Base-by-base conservation (phyloP, 192 early-diverging fungal genomes). In the Phlyctochytrium arcticum region DNA sequence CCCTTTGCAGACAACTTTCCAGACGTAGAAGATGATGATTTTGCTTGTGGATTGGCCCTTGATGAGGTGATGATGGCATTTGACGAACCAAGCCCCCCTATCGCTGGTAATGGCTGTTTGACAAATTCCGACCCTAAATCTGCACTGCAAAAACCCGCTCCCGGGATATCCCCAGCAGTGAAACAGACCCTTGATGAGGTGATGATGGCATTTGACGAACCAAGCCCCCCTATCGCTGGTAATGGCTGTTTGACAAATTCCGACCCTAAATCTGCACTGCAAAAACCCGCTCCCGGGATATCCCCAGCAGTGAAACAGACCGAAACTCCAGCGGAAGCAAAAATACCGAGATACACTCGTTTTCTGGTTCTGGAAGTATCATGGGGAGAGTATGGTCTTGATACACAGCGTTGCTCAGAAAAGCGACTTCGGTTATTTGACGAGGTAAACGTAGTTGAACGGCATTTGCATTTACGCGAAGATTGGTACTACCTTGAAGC, bases 401-500 rank as follows among this genome's bases (percentile, higher is more conserved):
- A 51, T 26, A 47, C 21, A 26, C 15, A 37, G 24, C 29, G 26
- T 6, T 39, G 37, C 32, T 54, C 29, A 26, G 65, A 69, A 39
- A 74, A 65, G 42, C 48, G 67, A 9, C 60, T 77, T 15, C 57
- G 73, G 21, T 44, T 77, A 12, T 65, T 74, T 47, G 65, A 73
- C 34, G 72, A 78, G 56, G 21, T 17, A 17, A 36, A 32, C 5
- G 24, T 32, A 15, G 17, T 27, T 5, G 76, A 81, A 42, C 15
- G 48, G 15, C 54, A 32, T 34, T 58, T 83, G 21, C 57, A 82
- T 51, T 65, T 92, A 55, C 82, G 89, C 10, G 83, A 87, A 8
- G 85, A 86, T 37, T 92, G 90, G 90, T 62, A 60, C n/a, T 42
- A 79, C 5, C 86, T 80, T 31, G 60, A 75, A 2, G 69, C 91